phyloP scores from a whole-genome alignment of 2,329 filamentous ascomycete species.

The Dactylellina parvicollis region DNA sequence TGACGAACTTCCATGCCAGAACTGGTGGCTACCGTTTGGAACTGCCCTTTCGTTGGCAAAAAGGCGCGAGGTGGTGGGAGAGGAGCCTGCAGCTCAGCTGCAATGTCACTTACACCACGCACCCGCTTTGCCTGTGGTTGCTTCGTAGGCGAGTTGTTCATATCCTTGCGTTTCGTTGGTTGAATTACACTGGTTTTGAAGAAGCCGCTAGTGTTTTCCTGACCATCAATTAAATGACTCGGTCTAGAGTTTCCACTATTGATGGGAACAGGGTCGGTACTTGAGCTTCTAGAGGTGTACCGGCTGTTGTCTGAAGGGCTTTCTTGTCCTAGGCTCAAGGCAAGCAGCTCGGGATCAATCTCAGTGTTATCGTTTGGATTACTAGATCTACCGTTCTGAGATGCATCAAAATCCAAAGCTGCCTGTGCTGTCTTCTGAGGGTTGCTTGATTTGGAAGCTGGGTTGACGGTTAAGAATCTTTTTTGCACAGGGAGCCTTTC shows the following conservation, averaged over 20 bases:
- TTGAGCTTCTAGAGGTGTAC: not conserved
- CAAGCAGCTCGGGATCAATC: slow-evolving; percentile 19
- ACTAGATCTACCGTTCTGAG: not conserved
- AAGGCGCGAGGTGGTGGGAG: slow-evolving; percentile 30
- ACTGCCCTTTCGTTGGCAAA: slow-evolving; percentile 8
- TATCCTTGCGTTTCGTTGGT: slow-evolving; percentile 29
- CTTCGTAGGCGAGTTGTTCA: slow-evolving; percentile 10
- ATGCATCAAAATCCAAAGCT: slow-evolving; percentile 10
- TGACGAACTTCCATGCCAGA: slow-evolving; percentile 15
- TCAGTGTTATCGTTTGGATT: not conserved
- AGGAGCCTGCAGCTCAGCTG: slow-evolving; percentile 35
- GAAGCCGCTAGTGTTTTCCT: not conserved
- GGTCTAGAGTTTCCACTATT: not conserved
- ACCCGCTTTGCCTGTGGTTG: not conserved
- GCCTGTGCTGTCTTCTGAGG: slow-evolving; percentile 20
- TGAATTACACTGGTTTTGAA: not conserved
- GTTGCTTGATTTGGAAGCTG: not conserved
- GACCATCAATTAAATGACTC: not conserved
- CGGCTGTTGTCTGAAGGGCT: not conserved
- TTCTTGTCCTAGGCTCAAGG: not conserved
- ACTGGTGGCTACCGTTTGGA: slow-evolving; percentile 9
- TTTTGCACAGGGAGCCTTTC: slow-evolving; percentile 1
- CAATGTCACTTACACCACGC: slow-evolving; percentile 10
- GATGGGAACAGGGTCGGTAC: not conserved
- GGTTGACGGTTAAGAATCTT: not conserved